phyloP scores from a whole-genome alignment of 2,329 filamentous ascomycete genomes.

The Proliferodiscus dingleyae region DNA sequence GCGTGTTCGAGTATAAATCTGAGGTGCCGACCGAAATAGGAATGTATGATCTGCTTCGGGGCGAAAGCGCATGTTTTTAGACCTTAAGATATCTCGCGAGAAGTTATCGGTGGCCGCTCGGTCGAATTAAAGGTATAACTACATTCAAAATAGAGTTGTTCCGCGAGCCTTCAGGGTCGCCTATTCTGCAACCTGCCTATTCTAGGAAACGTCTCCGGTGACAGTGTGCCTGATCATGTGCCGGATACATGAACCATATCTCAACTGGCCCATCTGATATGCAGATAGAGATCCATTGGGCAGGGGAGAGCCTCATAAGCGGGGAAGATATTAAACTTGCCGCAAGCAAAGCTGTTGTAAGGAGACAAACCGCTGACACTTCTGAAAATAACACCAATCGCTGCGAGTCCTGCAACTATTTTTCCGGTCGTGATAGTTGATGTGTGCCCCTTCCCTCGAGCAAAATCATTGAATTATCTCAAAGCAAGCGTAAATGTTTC shows the following conservation, averaged over 20 bases:
- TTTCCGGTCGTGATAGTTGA: no score
- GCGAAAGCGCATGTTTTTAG: background rate
- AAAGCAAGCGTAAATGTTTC: no score
- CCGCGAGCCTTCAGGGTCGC: background rate
- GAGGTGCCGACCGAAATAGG: background rate
- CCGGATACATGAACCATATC: background rate
- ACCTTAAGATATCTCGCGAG: background rate
- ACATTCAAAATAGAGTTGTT: background rate
- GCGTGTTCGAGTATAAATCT: background rate
- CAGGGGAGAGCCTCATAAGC: background rate
- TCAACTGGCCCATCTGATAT: background rate
- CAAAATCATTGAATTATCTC: no score
- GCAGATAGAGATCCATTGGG: background rate
- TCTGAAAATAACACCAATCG: no score
- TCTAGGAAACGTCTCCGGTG: background rate
- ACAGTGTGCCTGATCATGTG: background rate
- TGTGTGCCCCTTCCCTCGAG: no score
- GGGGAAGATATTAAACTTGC: background rate
- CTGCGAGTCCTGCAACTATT: no score
- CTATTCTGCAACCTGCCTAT: background rate
- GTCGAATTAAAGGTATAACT: background rate
- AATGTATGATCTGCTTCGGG: background rate
- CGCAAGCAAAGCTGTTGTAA: background rate
- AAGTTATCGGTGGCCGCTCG: background rate
- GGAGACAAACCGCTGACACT: background rate